Evolutionary conservation across 139 green algal species (phyloP).

Genomic region (Chlorella sp.): DNA sequence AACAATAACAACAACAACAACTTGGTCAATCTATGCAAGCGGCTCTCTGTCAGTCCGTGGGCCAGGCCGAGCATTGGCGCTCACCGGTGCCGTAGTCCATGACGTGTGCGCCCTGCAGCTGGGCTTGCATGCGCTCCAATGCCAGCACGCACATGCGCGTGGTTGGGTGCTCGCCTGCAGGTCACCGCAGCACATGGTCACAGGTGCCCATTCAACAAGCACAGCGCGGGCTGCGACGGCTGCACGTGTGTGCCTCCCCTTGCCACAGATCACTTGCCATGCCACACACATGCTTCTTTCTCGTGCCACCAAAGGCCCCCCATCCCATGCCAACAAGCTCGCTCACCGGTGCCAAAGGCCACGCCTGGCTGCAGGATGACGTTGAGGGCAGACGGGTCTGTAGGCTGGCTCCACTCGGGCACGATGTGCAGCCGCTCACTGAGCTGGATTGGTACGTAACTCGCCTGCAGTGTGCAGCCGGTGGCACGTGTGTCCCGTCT

Average conservation of each 20-base stretch:
- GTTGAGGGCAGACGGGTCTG: constrained; percentile 41
- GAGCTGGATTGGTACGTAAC: constrained; percentile 30
- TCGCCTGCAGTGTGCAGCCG: constrained; percentile 12
- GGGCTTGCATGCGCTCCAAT: constrained; percentile 11
- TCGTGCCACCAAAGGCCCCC: too few relatives aligned
- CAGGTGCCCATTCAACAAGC: not conserved
- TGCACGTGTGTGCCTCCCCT: too few relatives aligned
- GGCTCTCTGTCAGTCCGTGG: not conserved
- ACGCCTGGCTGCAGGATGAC: constrained; percentile 74
- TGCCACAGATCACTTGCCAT: too few relatives aligned
- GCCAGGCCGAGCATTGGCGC: not conserved
- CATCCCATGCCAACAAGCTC: not conserved
- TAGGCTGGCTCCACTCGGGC: constrained; percentile 50
- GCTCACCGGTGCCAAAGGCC: constrained; percentile 79
- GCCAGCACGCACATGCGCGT: constrained; percentile 79
- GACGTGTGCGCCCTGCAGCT: constrained; percentile 33
- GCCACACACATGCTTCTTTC: too few relatives aligned
- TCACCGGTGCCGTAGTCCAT: constrained; percentile 66
- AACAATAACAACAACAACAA: too few relatives aligned
- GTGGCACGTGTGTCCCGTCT: not conserved
- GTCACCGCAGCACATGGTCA: not conserved
- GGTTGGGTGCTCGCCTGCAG: constrained; percentile 77
- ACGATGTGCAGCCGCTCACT: constrained; percentile 57
- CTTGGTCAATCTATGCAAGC: not conserved
- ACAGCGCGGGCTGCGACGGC: too few relatives aligned